Evolutionary conservation across 2,329 filamentous ascomycete species (phyloP).

Genomic region (Fusarium circinatum): DNA sequence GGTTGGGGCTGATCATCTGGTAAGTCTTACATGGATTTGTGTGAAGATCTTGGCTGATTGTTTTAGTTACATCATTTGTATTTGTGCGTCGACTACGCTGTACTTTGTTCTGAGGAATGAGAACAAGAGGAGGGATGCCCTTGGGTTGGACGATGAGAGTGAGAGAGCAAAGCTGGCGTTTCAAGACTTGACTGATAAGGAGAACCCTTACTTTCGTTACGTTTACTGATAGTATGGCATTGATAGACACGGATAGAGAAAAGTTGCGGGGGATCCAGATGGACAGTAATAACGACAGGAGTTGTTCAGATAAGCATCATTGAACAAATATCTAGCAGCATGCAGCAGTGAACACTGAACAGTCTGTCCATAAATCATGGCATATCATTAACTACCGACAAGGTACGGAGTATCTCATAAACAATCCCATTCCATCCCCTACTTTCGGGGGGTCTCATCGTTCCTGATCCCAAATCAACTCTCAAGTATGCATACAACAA

Average conservation of each 20-base stretch:
- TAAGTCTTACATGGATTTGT: constrained; percentile 28
- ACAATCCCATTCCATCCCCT: neutral
- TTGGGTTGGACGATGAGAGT: constrained; percentile 62
- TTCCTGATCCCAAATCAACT: constrained; percentile 52
- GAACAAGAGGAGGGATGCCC: constrained; percentile 61
- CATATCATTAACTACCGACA: constrained; percentile 31
- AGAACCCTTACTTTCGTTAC: constrained; percentile 75
- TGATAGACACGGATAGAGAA: neutral
- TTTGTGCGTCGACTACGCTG: constrained; percentile 64
- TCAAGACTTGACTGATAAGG: constrained; percentile 73
- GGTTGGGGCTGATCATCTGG: constrained; percentile 74
- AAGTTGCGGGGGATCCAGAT: neutral
- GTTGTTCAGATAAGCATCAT: neutral
- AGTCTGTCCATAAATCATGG: constrained; percentile 3
- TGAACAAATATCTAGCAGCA: neutral
- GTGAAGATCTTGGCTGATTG: too few species aligned
- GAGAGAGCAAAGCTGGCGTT: constrained; percentile 74
- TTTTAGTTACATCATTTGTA: constrained; percentile 73
- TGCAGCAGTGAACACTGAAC: neutral
- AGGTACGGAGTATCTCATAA: constrained; percentile 22
- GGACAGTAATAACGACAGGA: neutral
- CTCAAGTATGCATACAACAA: constrained; percentile 73
- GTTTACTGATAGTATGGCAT: constrained; percentile 44
- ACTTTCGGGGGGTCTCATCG: constrained; percentile 45
- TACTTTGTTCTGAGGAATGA: constrained; percentile 69